Conservation (phyloP, 2,329 filamentous ascomycete species). For the Cercospora beticola region DNA sequence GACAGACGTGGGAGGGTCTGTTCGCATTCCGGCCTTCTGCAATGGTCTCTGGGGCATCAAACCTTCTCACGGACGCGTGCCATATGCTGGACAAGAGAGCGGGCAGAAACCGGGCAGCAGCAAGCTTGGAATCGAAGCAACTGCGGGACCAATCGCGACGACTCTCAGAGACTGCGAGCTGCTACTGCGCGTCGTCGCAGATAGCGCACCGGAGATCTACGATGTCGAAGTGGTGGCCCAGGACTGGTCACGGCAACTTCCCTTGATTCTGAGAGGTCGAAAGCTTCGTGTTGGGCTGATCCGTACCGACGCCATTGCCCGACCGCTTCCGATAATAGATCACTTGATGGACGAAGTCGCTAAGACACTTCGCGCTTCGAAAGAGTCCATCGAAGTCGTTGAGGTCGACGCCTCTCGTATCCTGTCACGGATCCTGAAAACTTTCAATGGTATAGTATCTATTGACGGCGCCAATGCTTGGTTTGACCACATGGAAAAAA, state of each 20-base stretch:
- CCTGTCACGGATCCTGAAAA: slow-evolving; percentile 56
- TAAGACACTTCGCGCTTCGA: slow-evolving; percentile 38
- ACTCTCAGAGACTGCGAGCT: slow-evolving; percentile 54
- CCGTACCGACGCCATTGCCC: slow-evolving; percentile 51
- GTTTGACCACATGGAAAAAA: slow-evolving; percentile 58
- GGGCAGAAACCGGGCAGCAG: slow-evolving; percentile 49
- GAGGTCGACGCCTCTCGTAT: slow-evolving; percentile 56
- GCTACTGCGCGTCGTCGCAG: slow-evolving; percentile 55
- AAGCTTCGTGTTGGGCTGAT: slow-evolving; percentile 50
- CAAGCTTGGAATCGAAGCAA: slow-evolving; percentile 47
- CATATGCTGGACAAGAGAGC: slow-evolving; percentile 54
- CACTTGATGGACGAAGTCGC: slow-evolving; percentile 50
- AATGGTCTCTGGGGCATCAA: slow-evolving; percentile 52
- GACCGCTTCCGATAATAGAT: slow-evolving; percentile 53
- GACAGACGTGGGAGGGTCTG: slow-evolving; percentile 52
- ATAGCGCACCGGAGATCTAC: slow-evolving; percentile 52
- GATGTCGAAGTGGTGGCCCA: slow-evolving; percentile 47
- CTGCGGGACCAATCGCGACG: slow-evolving; percentile 49
- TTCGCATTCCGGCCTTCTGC: slow-evolving; percentile 53
- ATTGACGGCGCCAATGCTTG: slow-evolving; percentile 58
- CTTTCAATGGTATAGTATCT: slow-evolving; percentile 59
- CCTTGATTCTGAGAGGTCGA: slow-evolving; percentile 27
- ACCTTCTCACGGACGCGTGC: slow-evolving; percentile 49
- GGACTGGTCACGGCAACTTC: slow-evolving; percentile 38
- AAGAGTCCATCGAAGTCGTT: slow-evolving; percentile 53